Percentiles rank a stretch among this genome's conserved stretches.
phyloP scores from a whole-genome alignment of 2,329 filamentous ascomycete species.

The Venturia nashicola region DNA sequence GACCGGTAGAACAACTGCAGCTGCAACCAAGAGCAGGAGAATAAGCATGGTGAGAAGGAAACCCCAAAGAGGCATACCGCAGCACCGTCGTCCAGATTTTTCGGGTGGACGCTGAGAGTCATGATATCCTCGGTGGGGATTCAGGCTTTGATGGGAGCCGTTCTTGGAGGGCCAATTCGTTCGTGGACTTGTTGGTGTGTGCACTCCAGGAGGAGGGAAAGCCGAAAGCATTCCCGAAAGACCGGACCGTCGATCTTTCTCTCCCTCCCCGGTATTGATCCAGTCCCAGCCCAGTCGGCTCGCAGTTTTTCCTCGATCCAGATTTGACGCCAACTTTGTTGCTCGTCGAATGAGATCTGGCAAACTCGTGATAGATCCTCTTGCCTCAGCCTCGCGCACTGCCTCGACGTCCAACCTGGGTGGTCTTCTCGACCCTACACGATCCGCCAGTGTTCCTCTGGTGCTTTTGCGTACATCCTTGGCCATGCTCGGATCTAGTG shows the following conservation, averaged over 20 bases:
- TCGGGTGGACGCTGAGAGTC: not conserved
- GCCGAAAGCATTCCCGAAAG: constrained; percentile 51
- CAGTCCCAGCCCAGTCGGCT: constrained; percentile 43
- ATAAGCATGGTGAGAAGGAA: constrained; percentile 57
- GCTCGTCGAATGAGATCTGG: constrained; percentile 84
- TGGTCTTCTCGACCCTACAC: constrained; percentile 39
- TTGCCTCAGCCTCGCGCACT: constrained; percentile 65
- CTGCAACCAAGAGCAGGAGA: constrained; percentile 59
- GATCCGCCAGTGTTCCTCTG: constrained; percentile 23
- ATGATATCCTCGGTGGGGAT: not conserved
- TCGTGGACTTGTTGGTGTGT: constrained; percentile 28
- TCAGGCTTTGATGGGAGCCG: not conserved
- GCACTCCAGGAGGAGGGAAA: constrained; percentile 47
- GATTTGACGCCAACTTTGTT: constrained; percentile 72
- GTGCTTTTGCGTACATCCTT: constrained; percentile 11
- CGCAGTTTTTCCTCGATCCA: constrained; percentile 67
- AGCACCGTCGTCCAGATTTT: constrained; percentile 29
- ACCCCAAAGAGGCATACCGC: constrained; percentile 70
- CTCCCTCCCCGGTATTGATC: constrained; percentile 22
- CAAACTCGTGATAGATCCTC: constrained; percentile 83
- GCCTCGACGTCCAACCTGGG: constrained; percentile 72
- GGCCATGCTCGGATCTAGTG: not conserved
- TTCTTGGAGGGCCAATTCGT: constrained; percentile 13
- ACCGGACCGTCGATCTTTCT: constrained; percentile 23
- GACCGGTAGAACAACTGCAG: constrained; percentile 70